Base-by-base conservation (phyloP, 2,329 filamentous ascomycete species). In the Fusarium hainanense region DNA sequence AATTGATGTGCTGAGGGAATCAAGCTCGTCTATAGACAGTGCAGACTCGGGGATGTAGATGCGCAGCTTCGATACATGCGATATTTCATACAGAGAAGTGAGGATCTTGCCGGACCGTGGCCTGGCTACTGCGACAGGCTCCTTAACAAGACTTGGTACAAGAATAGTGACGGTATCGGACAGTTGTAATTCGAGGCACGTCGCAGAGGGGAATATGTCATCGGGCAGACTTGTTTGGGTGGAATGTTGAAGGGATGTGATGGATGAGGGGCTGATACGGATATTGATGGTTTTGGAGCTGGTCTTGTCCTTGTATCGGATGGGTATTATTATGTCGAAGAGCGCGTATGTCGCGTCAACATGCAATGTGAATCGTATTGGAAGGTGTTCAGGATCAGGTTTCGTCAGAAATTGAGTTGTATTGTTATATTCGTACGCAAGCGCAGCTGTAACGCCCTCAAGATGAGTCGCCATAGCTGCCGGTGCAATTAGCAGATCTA, bases 141-240 rank as follows among this genome's bases (percentile, higher is more conserved):
- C 40, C 16, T 43, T 43, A 2, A 54, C 30, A 6, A 54, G 13
- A 20, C 16, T 43, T 4, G 51, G 51, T 25, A 54, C 9, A 7
- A 43, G 51, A 1, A 54, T 20, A 6, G 5, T 0, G 2, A n/a
- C 4, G 20, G 27, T 0, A 5, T 32, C 40, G 4, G 2, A 7
- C 0, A 54, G 40, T 32, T 25, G 3, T 7, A 43, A n/a, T 20
- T 32, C 40, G 9, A 54, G 40, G 12, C 27, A 32, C 7, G 10
- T 54, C 20, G 51, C 40, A 14, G 40, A n/a, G 20, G 51, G n/a
- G 16, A 54, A 5, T 43, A 43, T 34, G 1, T 10, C 11, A 11
- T 43, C 40, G 14, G 51, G 51, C 1, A 6, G 27, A 34, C 23
- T 7, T 43, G 27, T 25, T 32, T n/a, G 30, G 4, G 4, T 23